Base-by-base conservation (phyloP, 106 monocot genomes). In the Triglochin maritima region DNA sequence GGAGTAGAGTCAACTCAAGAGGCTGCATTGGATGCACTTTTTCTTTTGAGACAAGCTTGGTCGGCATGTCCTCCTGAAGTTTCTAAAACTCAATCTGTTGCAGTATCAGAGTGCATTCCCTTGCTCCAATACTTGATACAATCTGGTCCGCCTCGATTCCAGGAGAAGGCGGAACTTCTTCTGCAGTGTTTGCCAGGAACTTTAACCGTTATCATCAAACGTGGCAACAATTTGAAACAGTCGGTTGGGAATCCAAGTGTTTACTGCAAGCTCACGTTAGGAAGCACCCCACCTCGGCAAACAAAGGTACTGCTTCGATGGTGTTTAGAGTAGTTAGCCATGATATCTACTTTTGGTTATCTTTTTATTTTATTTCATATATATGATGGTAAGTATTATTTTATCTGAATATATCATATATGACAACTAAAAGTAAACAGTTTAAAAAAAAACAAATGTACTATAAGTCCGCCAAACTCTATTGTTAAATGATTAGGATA, bases 201-300 rank as follows among this genome's bases (percentile, higher is more conserved):
- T 68, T 69, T 92, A 59, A 87, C 85, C 7, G 87, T 92, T 56
- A 87, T 82, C 50, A 79, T 92, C 50, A 87, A 80, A 64, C 74
- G 87, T 11, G 92, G 87, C 50, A 85, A 78, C 69, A 87, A 87
- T 71, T 81, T 92, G 76, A 92, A 92, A 74, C 92, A 92, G 80
- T 82, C 87, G 4, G 82, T 92, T 81, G 92, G 87, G 29, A 83
- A 73, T 57, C 84, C 87, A n/a, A 92, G 84, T 75, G 85, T 84
- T 17, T 92, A 84, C 66, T 92, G 92, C 70, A 69, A 59, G 68
- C 60, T 92, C 8, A 87, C 87, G 63, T 84, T 92, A 58, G 92
- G 92, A 67, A 86, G 83, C 67, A 72, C 77, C 2, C 87, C 87
- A 66, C 85, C 85, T 14, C 79, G 70, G 55, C 88, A 87, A 69